Conservation (phyloP, 208 protist genomes). For the Herpetomonas muscarum region DNA sequence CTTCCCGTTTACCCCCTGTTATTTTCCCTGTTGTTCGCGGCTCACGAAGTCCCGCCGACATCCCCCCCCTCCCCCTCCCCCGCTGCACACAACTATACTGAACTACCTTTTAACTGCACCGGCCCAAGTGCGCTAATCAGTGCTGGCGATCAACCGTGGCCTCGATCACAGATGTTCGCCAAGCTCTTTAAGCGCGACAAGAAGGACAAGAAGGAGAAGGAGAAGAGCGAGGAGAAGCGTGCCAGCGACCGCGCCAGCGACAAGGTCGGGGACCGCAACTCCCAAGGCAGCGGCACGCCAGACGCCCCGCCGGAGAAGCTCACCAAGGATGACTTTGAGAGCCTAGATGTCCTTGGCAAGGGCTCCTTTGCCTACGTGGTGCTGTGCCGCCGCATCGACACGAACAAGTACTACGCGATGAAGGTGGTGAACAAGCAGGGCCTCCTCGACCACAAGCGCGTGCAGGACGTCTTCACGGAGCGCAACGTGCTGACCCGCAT, state of each 20-base stretch:
- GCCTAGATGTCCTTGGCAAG: slow-evolving; percentile 88
- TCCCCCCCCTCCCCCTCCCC: not conserved
- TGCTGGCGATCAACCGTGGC: too few relatives aligned
- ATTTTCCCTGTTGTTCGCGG: not conserved
- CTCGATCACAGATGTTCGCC: slow-evolving; percentile 56
- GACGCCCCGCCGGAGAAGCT: slow-evolving; percentile 62
- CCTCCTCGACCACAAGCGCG: slow-evolving; percentile 87
- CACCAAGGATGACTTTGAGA: slow-evolving; percentile 93
- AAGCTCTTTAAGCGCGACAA: slow-evolving; percentile 86
- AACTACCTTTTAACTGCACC: too few relatives aligned
- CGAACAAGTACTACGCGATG: slow-evolving; percentile 93
- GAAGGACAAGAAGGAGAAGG: slow-evolving; percentile 77
- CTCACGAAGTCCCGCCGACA: too few relatives aligned
- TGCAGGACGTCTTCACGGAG: slow-evolving; percentile 90
- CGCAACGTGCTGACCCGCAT: slow-evolving; percentile 91
- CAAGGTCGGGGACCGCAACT: not conserved
- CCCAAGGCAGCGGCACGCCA: slow-evolving; percentile 14
- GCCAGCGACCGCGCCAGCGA: slow-evolving; percentile 17
- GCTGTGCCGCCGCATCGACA: slow-evolving; percentile 87
- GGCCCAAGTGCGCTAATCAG: too few relatives aligned
- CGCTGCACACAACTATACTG: too few relatives aligned
- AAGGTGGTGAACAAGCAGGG: slow-evolving; percentile 92
- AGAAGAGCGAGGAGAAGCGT: slow-evolving; percentile 21
- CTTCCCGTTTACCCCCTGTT: not conserved
- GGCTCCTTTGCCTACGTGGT: slow-evolving; percentile 95